Conservation (phyloP, 1,139 yeast species). For the Taphrina sp. region DNA sequence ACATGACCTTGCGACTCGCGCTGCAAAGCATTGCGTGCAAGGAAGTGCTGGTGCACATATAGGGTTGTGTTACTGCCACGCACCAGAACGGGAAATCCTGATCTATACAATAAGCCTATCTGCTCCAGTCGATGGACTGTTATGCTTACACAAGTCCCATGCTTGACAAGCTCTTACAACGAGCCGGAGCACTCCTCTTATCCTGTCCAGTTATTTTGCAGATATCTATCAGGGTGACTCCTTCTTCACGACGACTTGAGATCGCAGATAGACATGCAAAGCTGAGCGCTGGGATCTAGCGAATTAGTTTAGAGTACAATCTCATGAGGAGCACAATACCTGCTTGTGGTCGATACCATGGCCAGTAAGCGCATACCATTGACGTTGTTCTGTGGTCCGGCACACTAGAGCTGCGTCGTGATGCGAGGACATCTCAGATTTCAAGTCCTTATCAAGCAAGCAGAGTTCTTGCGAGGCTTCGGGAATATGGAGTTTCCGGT, state of each 20-base stretch:
- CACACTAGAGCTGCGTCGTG: neutral
- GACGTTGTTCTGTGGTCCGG: slow-evolving; percentile 12
- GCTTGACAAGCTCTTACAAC: slow-evolving; percentile 5
- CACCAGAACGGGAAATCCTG: slow-evolving; percentile 16
- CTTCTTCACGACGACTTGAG: slow-evolving; percentile 5
- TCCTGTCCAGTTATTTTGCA: slow-evolving; percentile 18
- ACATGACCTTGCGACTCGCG: neutral
- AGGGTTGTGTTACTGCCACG: slow-evolving; percentile 7
- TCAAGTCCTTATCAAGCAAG: too few relatives aligned
- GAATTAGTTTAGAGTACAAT: neutral
- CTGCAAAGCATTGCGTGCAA: slow-evolving; percentile 4
- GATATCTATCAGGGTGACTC: slow-evolving; percentile 11
- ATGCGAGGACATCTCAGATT: too few relatives aligned
- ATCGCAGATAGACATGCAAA: slow-evolving; percentile 16
- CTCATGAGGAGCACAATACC: neutral
- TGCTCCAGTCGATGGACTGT: too few relatives aligned
- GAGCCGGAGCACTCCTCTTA: slow-evolving; percentile 28
- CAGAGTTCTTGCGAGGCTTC: too few relatives aligned
- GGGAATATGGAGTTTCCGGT: too few relatives aligned
- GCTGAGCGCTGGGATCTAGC: slow-evolving; percentile 8
- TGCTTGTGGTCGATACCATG: slow-evolving; percentile 14
- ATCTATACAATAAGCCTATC: too few relatives aligned
- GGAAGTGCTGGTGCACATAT: slow-evolving; percentile 23
- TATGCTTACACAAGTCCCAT: slow-evolving; percentile 21
- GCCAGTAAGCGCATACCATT: slow-evolving; percentile 25